phyloP scores from a whole-genome alignment of 805 yeast species.

The Zygosaccharomyces pseudorouxii region DNA sequence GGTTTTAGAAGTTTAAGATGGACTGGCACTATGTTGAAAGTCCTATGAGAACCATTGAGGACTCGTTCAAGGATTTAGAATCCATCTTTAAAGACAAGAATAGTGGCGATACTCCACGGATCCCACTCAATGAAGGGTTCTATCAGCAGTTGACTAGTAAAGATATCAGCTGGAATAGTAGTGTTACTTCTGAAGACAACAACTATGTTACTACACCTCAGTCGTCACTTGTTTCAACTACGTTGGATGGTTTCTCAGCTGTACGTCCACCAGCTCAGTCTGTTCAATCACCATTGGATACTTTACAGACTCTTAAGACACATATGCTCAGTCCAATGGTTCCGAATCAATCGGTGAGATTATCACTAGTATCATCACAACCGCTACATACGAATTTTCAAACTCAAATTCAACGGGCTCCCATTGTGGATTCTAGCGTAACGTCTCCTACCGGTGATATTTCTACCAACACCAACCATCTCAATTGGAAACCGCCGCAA shows the following conservation, averaged over 20 bases:
- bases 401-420: neutral
- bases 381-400: neutral
- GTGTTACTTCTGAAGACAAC: neutral
- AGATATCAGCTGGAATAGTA: neutral
- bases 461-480: neutral
- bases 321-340: neutral
- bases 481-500: neutral
- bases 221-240: neutral
- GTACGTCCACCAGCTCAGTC: neutral
- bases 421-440: neutral
- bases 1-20: neutral
- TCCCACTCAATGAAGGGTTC: neutral
- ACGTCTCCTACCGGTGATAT: neutral
- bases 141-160: neutral
- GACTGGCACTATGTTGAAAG: neutral
- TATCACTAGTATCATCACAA: neutral
- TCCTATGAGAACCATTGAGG: constrained; percentile 17
- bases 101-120: neutral
- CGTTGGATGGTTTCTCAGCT: neutral
- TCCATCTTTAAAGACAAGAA: neutral
- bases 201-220: neutral
- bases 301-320: neutral
- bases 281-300: neutral
- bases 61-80: constrained; percentile 20
- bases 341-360: neutral